Evolutionary conservation across 495 filamentous ascomycete genomes (phyloP).

Genomic region (Penicillium maclennaniae): DNA sequence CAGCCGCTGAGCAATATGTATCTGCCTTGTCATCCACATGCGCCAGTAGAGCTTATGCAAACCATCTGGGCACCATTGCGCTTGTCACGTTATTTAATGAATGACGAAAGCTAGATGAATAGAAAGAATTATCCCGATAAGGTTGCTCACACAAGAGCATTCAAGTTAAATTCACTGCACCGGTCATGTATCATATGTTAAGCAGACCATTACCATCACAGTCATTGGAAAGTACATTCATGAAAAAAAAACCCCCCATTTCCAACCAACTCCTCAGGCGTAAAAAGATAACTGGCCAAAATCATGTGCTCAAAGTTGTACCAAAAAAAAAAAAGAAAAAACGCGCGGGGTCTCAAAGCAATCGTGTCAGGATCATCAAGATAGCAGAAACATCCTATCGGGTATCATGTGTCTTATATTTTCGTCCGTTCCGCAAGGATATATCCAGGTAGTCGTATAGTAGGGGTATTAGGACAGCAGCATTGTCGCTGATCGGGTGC

Average conservation of each 20-base stretch:
- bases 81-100: too few relatives aligned
- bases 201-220: conserved; percentile 5
- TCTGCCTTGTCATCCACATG: too few relatives aligned
- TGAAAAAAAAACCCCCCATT: conserved; percentile 1
- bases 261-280: neutral
- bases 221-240: conserved; percentile 3
- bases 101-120: too few relatives aligned
- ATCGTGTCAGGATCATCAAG: conserved; percentile 3
- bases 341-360: neutral
- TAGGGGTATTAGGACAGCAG: neutral
- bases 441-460: conserved; percentile 1
- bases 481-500: neutral
- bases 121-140: neutral
- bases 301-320: neutral
- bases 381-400: neutral
- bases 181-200: conserved; percentile 5
- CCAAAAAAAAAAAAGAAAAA: neutral
- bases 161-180: conserved; percentile 1
- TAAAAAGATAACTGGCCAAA: neutral
- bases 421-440: neutral
- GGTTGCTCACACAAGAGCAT: neutral
- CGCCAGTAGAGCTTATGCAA: too few relatives aligned
- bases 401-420: conserved; percentile 11
- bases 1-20: too few relatives aligned
- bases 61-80: too few relatives aligned